These are phyloP conservation scores for Boletus rubescentipes DNA, from an alignment of 768 basidiomycete genomes.

Conservation along the genomic window DNA sequence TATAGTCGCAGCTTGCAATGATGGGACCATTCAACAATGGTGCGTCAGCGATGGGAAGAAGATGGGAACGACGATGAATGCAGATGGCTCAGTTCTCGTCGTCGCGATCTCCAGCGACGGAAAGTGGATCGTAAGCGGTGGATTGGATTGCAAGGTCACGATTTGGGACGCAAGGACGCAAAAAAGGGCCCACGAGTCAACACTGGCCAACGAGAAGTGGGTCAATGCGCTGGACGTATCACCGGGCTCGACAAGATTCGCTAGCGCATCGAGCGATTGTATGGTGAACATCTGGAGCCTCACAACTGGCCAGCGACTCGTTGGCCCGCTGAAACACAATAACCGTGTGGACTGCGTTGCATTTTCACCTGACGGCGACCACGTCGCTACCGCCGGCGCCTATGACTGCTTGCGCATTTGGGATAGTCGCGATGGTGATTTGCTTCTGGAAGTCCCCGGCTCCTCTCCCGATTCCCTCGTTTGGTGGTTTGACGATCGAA, in stretches of 20 bases:
- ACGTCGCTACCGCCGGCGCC: conserved; percentile 8
- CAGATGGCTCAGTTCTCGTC: conserved; percentile 5
- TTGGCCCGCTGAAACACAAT: conserved; percentile 13
- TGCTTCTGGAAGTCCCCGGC: neutral
- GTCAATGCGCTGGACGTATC: conserved; percentile 14
- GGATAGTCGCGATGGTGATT: conserved; percentile 7
- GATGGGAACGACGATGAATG: conserved; percentile 9
- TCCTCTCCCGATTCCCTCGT: conserved; percentile 15
- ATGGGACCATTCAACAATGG: conserved; percentile 15
- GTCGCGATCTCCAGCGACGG: conserved; percentile 13
- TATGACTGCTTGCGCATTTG: conserved; percentile 13
- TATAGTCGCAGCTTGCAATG: conserved; percentile 11
- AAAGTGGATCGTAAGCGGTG: conserved; percentile 18
- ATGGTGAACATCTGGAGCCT: conserved; percentile 12
- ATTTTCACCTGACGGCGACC: conserved; percentile 18
- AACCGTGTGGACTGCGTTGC: conserved; percentile 9
- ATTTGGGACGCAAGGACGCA: conserved; percentile 15
- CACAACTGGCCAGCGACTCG: conserved; percentile 9
- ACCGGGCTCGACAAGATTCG: conserved; percentile 17
- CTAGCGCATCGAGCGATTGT: conserved; percentile 8
- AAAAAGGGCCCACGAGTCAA: neutral
- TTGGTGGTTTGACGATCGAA: conserved; percentile 18
- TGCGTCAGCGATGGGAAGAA: conserved; percentile 7
- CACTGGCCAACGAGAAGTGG: neutral
- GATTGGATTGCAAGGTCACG: conserved; percentile 1